These are phyloP conservation scores for Fusarium gaditjirri DNA, from an alignment of 2,329 filamentous ascomycete species.

Conservation along the genomic window DNA sequence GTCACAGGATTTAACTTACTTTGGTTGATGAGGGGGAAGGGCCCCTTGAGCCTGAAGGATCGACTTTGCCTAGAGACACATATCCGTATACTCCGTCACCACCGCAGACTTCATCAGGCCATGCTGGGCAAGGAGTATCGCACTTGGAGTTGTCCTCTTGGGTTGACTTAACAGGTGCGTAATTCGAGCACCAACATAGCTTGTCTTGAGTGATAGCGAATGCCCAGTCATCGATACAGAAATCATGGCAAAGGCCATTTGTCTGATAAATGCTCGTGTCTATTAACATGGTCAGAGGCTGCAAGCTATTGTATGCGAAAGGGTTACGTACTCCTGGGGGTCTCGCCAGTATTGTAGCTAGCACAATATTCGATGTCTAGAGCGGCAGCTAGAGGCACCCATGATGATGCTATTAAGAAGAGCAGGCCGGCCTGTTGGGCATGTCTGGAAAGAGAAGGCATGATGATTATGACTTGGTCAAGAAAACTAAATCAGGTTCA, in stretches of 20 bases:
- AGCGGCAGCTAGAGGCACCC: slow-evolving; percentile 38
- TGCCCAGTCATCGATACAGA: slow-evolving; percentile 68
- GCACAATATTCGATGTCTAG: slow-evolving; percentile 50
- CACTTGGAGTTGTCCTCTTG: slow-evolving; percentile 61
- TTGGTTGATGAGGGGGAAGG: slow-evolving; percentile 39
- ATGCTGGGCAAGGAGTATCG: slow-evolving; percentile 73
- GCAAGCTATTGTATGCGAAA: too few species aligned
- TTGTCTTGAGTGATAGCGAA: slow-evolving; percentile 74
- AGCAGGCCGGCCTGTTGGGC: slow-evolving; percentile 34
- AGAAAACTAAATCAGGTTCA: slow-evolving; percentile 11
- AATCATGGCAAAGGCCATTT: slow-evolving; percentile 73
- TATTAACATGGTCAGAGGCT: slow-evolving; percentile 42
- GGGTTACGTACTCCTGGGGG: slow-evolving; percentile 46
- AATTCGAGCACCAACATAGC: slow-evolving; percentile 80
- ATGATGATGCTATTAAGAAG: slow-evolving; percentile 42
- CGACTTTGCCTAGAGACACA: slow-evolving; percentile 60
- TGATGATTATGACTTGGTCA: slow-evolving; percentile 27
- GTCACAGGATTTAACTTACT: slow-evolving; percentile 43
- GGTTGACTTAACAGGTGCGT: slow-evolving; percentile 62
- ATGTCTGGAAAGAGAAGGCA: slow-evolving; percentile 39
- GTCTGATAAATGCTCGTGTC: slow-evolving; percentile 71
- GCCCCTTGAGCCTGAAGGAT: slow-evolving; percentile 66
- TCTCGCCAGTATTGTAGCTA: slow-evolving; percentile 51
- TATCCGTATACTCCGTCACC: slow-evolving; percentile 72
- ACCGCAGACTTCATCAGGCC: slow-evolving; percentile 72